phyloP scores from a whole-genome alignment of 2,329 filamentous ascomycete genomes.

The Phialophora chinensis region DNA sequence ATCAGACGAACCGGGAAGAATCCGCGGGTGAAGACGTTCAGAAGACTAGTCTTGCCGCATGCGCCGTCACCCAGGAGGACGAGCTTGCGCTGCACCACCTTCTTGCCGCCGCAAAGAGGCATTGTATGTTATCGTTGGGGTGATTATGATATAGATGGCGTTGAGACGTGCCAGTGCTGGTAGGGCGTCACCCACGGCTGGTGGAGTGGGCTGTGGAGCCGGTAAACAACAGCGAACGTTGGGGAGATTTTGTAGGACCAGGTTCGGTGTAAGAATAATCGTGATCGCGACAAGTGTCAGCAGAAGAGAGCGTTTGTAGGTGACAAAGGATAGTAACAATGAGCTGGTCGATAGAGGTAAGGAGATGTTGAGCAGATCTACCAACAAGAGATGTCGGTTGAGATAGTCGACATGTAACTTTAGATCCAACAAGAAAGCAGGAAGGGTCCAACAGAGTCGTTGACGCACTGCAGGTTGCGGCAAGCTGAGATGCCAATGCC shows the following conservation, averaged over 20 bases:
- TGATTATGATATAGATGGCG: background rate
- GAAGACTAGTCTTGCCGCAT: conserved; percentile 78
- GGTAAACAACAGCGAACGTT: conserved; percentile 2
- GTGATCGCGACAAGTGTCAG: background rate
- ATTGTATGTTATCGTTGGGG: conserved; percentile 39
- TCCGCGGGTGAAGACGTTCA: conserved; percentile 93
- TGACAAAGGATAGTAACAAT: conserved; percentile 1
- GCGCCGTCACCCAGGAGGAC: conserved; percentile 75
- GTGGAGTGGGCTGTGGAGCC: conserved; percentile 1
- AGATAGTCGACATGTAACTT: conserved; percentile 17
- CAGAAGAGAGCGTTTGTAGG: background rate
- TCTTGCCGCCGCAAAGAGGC: conserved; percentile 72
- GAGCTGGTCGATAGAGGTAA: background rate
- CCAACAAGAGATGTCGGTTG: conserved; percentile 8
- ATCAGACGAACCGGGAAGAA: conserved; percentile 79
- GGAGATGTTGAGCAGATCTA: conserved; percentile 16
- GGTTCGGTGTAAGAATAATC: conserved; percentile 3
- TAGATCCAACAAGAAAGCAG: conserved; percentile 16
- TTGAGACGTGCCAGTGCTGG: conserved; percentile 2
- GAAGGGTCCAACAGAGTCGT: conserved; percentile 20
- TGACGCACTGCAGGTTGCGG: conserved; percentile 17
- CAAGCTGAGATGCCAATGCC: conserved; percentile 9
- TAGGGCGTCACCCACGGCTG: background rate
- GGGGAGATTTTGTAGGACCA: background rate
- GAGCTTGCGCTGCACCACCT: conserved; percentile 94